Percentiles rank a stretch among this genome's conserved stretches.
These are phyloP conservation scores for Phytophthora podocarpi DNA, from an alignment of 352 stramenopile species.

Conservation along the genomic window DNA sequence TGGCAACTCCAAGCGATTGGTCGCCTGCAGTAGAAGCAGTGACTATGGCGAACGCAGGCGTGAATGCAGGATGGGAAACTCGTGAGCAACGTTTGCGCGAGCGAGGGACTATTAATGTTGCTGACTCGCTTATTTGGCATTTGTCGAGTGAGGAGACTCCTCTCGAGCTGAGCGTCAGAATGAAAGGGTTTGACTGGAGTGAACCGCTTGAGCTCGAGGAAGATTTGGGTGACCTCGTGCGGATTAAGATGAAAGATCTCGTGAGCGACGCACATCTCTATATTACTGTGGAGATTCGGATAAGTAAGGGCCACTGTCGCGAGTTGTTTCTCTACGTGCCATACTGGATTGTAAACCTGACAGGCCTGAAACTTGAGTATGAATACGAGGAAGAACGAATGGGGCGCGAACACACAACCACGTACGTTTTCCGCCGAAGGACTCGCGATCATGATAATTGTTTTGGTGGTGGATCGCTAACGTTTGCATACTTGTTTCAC, in stretches of 20 bases:
- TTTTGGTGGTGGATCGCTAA: slow-evolving; percentile 4
- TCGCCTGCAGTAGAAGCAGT: slow-evolving; percentile 50
- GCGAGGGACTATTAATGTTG: slow-evolving; percentile 76
- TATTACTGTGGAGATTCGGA: slow-evolving; percentile 67
- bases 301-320: slow-evolving; percentile 56
- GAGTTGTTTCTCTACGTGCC: slow-evolving; percentile 86
- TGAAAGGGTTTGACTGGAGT: slow-evolving; percentile 89
- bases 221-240: slow-evolving; percentile 56
- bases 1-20: slow-evolving; percentile 78
- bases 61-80: slow-evolving; percentile 75
- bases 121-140: slow-evolving; percentile 85
- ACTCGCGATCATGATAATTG: background rate
- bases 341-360: slow-evolving; percentile 91
- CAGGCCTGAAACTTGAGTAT: slow-evolving; percentile 82
- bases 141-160: slow-evolving; percentile 79
- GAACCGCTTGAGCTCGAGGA: slow-evolving; percentile 62
- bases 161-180: slow-evolving; percentile 76
- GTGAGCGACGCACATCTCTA: slow-evolving; percentile 77
- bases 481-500: background rate
- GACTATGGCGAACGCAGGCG: slow-evolving; percentile 35
- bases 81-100: slow-evolving; percentile 78
- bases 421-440: slow-evolving; percentile 35
- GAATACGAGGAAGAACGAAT: slow-evolving; percentile 82
- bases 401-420: slow-evolving; percentile 66
- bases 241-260: slow-evolving; percentile 81